Percentiles rank a stretch among this genome's conserved stretches.
Evolutionary conservation across 2,329 filamentous ascomycete species (phyloP).

Genomic region (Colletotrichum spaethianum): DNA sequence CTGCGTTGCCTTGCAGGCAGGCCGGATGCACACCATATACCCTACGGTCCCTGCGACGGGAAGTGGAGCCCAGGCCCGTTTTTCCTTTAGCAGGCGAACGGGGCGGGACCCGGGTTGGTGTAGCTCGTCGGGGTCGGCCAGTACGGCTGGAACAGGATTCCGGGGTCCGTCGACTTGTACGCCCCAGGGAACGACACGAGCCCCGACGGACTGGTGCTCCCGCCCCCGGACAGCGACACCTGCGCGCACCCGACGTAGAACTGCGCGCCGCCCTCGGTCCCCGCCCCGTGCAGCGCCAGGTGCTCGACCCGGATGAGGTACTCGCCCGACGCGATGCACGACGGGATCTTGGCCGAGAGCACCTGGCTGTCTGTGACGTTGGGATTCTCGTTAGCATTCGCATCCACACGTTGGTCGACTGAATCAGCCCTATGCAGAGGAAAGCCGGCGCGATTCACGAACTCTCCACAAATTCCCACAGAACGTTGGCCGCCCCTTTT

Average conservation of each 20-base stretch:
- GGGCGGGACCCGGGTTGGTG: slow-evolving; percentile 44
- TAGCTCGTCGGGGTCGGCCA: slow-evolving; percentile 57
- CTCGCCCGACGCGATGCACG: slow-evolving; percentile 51
- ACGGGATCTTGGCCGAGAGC: slow-evolving; percentile 29
- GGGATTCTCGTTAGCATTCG: background rate
- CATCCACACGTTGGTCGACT: background rate
- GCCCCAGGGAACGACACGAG: slow-evolving; percentile 59
- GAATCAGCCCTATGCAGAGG: slow-evolving; percentile 31
- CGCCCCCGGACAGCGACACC: slow-evolving; percentile 58
- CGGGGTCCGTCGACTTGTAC: slow-evolving; percentile 57
- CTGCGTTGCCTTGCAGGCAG: background rate
- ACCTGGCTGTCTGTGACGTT: slow-evolving; percentile 14
- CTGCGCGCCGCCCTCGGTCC: slow-evolving; percentile 58
- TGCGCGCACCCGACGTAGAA: slow-evolving; percentile 60
- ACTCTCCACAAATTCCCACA: slow-evolving; percentile 21
- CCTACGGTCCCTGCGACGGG: slow-evolving; percentile 9
- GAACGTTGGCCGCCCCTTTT: background rate
- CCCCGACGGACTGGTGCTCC: slow-evolving; percentile 51
- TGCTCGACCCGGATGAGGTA: slow-evolving; percentile 66
- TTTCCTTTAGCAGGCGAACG: slow-evolving; percentile 40
- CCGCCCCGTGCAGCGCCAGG: slow-evolving; percentile 61
- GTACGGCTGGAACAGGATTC: slow-evolving; percentile 60
- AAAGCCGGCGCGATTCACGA: background rate
- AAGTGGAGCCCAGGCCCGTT: background rate
- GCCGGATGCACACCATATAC: background rate